Base-by-base conservation (phyloP, 192 early-diverging fungal genomes). In the Rhizoclosmatium globosum region DNA sequence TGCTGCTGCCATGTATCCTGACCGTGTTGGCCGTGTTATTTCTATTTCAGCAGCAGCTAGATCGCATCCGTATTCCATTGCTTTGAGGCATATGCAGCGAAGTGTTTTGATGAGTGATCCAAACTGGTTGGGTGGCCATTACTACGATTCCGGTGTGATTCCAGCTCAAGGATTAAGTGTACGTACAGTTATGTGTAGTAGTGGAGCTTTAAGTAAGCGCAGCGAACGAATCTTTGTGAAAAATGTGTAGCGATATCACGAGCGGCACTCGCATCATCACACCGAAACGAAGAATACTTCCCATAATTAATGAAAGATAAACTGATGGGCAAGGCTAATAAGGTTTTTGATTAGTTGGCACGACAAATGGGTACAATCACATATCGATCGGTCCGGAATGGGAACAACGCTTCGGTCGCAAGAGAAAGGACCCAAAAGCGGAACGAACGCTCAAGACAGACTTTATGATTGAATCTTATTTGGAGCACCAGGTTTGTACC, bases 371-470 rank as follows among this genome's bases (percentile, higher is more conserved):
- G 67, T 13, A 68, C 31, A 68, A 68, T 68, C 44, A 68, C 70
- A 4, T 98, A 99, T 79, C 91, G 97, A 31, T 97, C 95, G 96
- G 97, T 0, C 97, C 97, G 47, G 96, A 99, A 84, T 99, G 97
- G 97, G 97, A 98, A 81, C 88, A 91, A 77, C 87, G 97, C 23
- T 99, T 99, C 81, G 96, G 97, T 13, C 84, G 95, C 19, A 93
- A 93, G 47, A 88, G 97, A 53, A 85, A 90, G 13, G 87, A 91
- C n/a, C 92, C 93, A 13, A 85, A 92, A 45, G 91, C 96, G 0
- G 95, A 68, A 44, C 67, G 9, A n/a, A 47, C 13, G 13, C 50
- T 68, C 9, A 44, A 47, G 13, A 38, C 67, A 4, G 70, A 99
- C 78, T 97, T 96, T 82, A 71, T 95, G 67, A 97, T 99, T 73